phyloP scores from a whole-genome alignment of 345 rosid genomes.

The Acer yangbiense region DNA sequence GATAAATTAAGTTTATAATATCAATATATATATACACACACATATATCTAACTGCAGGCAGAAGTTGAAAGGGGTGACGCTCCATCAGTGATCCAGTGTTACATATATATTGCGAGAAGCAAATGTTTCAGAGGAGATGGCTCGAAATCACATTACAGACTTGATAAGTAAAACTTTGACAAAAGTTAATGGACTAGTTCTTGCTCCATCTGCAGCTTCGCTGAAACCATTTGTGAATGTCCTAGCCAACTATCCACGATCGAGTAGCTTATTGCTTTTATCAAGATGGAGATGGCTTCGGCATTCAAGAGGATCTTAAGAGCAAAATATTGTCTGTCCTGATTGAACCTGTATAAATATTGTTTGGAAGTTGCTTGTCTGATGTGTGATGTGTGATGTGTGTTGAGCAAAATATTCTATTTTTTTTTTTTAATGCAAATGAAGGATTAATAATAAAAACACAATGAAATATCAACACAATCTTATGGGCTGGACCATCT shows the following conservation, averaged over 20 bases:
- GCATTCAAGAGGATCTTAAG: slow-evolving; percentile 40
- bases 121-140: slow-evolving; percentile 37
- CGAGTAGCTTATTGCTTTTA: slow-evolving; percentile 43
- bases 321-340: slow-evolving; percentile 37
- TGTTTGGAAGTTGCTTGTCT: too few relatives aligned
- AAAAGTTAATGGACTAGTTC: slow-evolving; percentile 34
- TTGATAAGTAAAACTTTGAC: slow-evolving; percentile 38
- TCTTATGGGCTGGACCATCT: too few relatives aligned
- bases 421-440: too few relatives aligned
- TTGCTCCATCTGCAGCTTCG: slow-evolving; percentile 3
- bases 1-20: neutral
- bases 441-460: too few relatives aligned
- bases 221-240: slow-evolving; percentile 26
- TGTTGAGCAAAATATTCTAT: too few relatives aligned
- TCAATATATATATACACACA: too few relatives aligned
- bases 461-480: too few relatives aligned
- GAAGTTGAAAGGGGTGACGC: slow-evolving; percentile 59
- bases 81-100: slow-evolving; percentile 44
- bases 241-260: slow-evolving; percentile 34
- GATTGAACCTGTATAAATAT: slow-evolving; percentile 26
- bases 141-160: slow-evolving; percentile 30
- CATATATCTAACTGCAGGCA: slow-evolving; percentile 25
- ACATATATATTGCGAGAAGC: slow-evolving; percentile 40
- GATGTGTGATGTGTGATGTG: too few relatives aligned
- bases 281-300: slow-evolving; percentile 49